Evolutionary conservation across 2,329 filamentous ascomycete genomes (phyloP).

Genomic region (Leptodontidium sp.): DNA sequence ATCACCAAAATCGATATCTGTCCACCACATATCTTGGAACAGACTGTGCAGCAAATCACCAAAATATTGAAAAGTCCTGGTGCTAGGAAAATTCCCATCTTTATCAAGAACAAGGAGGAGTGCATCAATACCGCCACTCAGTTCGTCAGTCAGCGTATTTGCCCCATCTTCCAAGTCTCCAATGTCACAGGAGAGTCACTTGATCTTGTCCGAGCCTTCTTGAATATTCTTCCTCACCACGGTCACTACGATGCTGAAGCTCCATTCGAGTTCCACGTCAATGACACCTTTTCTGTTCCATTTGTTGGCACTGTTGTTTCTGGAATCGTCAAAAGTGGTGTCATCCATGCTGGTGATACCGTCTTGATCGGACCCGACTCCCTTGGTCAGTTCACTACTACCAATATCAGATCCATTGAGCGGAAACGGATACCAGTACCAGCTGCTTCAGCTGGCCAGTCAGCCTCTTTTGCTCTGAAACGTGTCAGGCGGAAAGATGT

Average conservation of each 20-base stretch:
- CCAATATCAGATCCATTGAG: constrained; percentile 90
- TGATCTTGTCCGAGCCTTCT: constrained; percentile 87
- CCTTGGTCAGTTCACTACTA: constrained; percentile 86
- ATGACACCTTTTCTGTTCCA: constrained; percentile 97
- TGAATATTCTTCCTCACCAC: constrained; percentile 95
- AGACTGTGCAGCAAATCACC: constrained; percentile 90
- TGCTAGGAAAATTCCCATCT: constrained; percentile 93
- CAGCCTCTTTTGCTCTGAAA: constrained; percentile 89
- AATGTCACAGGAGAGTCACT: constrained; percentile 95
- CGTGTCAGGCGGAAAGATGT: constrained; percentile 90
- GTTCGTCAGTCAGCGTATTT: constrained; percentile 94
- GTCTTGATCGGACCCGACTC: constrained; percentile 91
- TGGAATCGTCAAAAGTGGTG: constrained; percentile 87
- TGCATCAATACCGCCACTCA: constrained; percentile 96
- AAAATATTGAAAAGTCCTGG: constrained; percentile 94
- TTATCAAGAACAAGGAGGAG: constrained; percentile 90
- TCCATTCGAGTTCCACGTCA: constrained; percentile 93
- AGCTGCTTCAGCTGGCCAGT: constrained; percentile 89
- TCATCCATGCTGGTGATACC: constrained; percentile 88
- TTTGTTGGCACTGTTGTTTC: constrained; percentile 97
- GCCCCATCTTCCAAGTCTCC: constrained; percentile 96
- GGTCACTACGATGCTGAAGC: constrained; percentile 89
- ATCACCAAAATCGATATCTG: constrained; percentile 99
- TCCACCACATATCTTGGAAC: constrained; percentile 91
- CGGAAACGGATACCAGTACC: constrained; percentile 91